phyloP scores from a whole-genome alignment of 2,329 filamentous ascomycete genomes.

The Tolypocladium nubicola region DNA sequence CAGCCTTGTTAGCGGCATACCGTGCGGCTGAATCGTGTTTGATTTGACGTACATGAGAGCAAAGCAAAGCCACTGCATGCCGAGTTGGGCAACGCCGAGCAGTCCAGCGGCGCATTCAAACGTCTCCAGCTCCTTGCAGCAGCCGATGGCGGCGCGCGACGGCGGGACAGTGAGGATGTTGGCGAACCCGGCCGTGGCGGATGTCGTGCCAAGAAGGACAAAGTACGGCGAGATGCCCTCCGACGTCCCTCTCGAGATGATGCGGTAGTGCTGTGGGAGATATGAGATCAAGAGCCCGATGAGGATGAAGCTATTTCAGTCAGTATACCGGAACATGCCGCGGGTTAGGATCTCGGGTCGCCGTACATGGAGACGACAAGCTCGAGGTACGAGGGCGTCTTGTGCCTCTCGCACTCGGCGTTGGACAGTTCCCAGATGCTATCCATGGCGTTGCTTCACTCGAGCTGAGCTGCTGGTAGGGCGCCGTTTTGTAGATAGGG shows the following conservation, averaged over 20 bases:
- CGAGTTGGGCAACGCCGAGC: conserved; percentile 83
- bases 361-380: conserved; percentile 45
- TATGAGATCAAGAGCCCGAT: conserved; percentile 87
- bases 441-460: neutral
- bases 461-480: neutral
- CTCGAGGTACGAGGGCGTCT: conserved; percentile 42
- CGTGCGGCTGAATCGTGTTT: neutral
- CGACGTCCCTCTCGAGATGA: conserved; percentile 73
- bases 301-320: conserved; percentile 52
- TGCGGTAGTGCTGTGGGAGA: conserved; percentile 87
- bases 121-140: conserved; percentile 70
- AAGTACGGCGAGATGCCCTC: conserved; percentile 96
- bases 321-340: neutral
- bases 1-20: conserved; percentile 9
- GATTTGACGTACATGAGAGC: conserved; percentile 64
- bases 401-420: conserved; percentile 36
- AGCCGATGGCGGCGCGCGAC: conserved; percentile 72
- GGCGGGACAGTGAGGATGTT: conserved; percentile 86
- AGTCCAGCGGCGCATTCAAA: conserved; percentile 80
- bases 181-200: conserved; percentile 76
- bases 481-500: neutral
- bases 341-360: neutral
- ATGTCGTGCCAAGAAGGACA: conserved; percentile 85
- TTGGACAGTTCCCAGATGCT: conserved; percentile 1
- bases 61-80: conserved; percentile 86